Conservation (phyloP, 495 filamentous ascomycete genomes). For the Amniculicola lignicola region DNA sequence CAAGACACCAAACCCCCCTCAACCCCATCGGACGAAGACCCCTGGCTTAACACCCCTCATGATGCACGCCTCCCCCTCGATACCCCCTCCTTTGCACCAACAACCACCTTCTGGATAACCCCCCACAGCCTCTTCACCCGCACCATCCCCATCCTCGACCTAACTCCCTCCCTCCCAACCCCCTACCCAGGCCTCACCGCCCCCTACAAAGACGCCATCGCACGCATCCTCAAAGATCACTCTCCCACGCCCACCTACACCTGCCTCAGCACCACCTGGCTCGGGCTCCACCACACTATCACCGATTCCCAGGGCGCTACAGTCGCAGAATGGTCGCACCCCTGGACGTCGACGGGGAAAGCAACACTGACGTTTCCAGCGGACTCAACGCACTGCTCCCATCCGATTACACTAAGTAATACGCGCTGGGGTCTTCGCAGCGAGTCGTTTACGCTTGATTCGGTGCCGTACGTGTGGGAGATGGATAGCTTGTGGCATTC, state of each 20-base stretch:
- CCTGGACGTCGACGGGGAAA: constrained; percentile 23
- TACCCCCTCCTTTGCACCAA: constrained; percentile 11
- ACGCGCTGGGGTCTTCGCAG: constrained; percentile 22
- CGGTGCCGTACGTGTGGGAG: constrained; percentile 13
- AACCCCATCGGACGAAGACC: background rate
- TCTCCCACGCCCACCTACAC: constrained; percentile 9
- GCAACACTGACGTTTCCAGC: constrained; percentile 22
- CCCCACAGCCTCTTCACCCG: constrained; percentile 25
- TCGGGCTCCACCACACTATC: constrained; percentile 16
- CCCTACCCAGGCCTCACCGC: constrained; percentile 17
- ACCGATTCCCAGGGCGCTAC: background rate
- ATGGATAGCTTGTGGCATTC: constrained; percentile 14
- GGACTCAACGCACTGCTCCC: constrained; percentile 12
- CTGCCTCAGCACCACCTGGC: constrained; percentile 7
- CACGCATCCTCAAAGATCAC: constrained; percentile 17
- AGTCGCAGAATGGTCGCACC: constrained; percentile 28
- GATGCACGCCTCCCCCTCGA: constrained; percentile 15
- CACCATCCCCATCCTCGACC: constrained; percentile 26
- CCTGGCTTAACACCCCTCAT: constrained; percentile 8
- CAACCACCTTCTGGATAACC: constrained; percentile 26
- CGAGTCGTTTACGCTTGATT: constrained; percentile 19
- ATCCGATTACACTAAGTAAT: constrained; percentile 16
- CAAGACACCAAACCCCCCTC: background rate
- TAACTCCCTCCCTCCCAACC: constrained; percentile 9
- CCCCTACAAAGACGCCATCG: constrained; percentile 16